Conservation (phyloP, 495 filamentous ascomycete genomes). For the Penicillium odoratum region DNA sequence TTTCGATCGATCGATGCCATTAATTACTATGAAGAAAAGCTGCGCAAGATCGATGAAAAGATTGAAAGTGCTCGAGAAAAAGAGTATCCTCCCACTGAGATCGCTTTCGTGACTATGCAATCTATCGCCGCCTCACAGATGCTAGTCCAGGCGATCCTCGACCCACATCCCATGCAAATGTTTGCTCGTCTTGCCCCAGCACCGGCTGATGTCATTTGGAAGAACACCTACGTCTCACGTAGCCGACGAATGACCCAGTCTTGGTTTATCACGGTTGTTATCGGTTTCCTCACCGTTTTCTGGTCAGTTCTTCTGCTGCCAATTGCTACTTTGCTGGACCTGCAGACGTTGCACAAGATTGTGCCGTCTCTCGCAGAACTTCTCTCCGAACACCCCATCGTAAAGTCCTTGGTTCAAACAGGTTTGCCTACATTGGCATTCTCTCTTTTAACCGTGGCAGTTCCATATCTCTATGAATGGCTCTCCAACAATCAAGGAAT, state of each 20-base stretch:
- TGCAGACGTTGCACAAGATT: slow-evolving; percentile 72
- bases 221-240: slow-evolving; percentile 85
- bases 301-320: slow-evolving; percentile 87
- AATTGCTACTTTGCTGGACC: slow-evolving; percentile 73
- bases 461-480: slow-evolving; percentile 94
- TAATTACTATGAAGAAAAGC: slow-evolving; percentile 85
- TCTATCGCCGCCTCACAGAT: slow-evolving; percentile 91
- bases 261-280: slow-evolving; percentile 79
- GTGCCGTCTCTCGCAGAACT: slow-evolving; percentile 67
- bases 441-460: slow-evolving; percentile 81
- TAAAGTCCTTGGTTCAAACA: slow-evolving; percentile 77
- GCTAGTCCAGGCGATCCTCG: slow-evolving; percentile 89
- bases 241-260: slow-evolving; percentile 68
- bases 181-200: slow-evolving; percentile 82
- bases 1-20: slow-evolving; percentile 82
- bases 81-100: slow-evolving; percentile 71
- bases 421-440: slow-evolving; percentile 82
- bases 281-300: slow-evolving; percentile 78
- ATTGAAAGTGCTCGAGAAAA: slow-evolving; percentile 71
- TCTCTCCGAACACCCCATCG: slow-evolving; percentile 64
- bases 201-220: slow-evolving; percentile 88
- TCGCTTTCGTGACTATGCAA: slow-evolving; percentile 97
- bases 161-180: slow-evolving; percentile 82
- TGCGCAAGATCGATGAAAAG: slow-evolving; percentile 77
- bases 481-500: slow-evolving; percentile 88